Percentiles rank a stretch among this genome's conserved stretches.
These are phyloP conservation scores for Paramecium tetraurelia DNA, from an alignment of 73 alveolate genomes.

Conservation along the genomic window DNA sequence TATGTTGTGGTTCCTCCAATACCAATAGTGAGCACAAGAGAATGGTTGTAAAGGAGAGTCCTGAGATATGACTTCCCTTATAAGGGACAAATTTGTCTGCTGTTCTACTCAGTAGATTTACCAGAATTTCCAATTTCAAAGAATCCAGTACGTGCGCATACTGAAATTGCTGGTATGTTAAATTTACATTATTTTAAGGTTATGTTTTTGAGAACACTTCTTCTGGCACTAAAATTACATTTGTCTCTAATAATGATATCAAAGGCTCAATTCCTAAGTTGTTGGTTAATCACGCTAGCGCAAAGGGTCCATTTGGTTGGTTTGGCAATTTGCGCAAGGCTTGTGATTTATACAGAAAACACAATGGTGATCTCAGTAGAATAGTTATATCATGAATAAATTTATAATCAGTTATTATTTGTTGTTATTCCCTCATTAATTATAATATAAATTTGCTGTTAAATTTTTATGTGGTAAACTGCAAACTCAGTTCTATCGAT, in stretches of 20 bases:
- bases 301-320: conserved; percentile 50
- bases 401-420: background rate
- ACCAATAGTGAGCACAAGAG: conserved; percentile 25
- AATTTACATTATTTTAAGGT: background rate
- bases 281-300: conserved; percentile 25
- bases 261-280: conserved; percentile 15
- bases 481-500: background rate
- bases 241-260: conserved; percentile 15
- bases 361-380: background rate
- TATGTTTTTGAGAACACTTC: conserved; percentile 16
- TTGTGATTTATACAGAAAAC: background rate
- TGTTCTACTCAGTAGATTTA: background rate
- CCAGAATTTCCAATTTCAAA: background rate
- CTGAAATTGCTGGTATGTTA: background rate
- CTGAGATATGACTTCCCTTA: background rate
- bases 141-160: conserved; percentile 9
- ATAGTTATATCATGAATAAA: background rate
- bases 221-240: conserved; percentile 3
- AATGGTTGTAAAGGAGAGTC: conserved; percentile 26
- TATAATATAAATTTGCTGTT: background rate
- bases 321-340: conserved; percentile 22
- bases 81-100: background rate
- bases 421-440: background rate
- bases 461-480: background rate
- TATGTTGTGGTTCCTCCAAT: conserved; percentile 20